These are phyloP conservation scores for Verticillium alfalfae DNA, from an alignment of 2,329 filamentous ascomycete genomes.

Conservation along the genomic window DNA sequence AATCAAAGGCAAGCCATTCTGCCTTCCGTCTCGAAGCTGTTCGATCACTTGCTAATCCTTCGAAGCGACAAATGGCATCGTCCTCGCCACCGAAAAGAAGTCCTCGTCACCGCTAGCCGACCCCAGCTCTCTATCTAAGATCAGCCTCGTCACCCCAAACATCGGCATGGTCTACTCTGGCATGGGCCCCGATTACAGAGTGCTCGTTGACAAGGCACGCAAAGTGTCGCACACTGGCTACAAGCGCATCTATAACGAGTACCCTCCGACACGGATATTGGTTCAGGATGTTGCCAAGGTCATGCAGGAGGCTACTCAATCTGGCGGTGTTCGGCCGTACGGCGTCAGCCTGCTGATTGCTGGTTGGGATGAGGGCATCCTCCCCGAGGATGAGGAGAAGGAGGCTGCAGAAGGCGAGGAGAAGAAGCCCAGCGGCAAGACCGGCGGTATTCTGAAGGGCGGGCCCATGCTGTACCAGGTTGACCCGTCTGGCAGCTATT, in stretches of 20 bases:
- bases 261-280: conserved; percentile 98
- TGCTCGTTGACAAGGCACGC: conserved; percentile 94
- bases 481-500: conserved; percentile 97
- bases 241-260: conserved; percentile 99
- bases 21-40: background rate
- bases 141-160: conserved; percentile 96
- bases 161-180: conserved; percentile 99
- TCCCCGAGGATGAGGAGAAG: conserved; percentile 69
- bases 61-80: conserved; percentile 93
- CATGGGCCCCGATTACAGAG: conserved; percentile 98
- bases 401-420: conserved; percentile 53
- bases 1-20: conserved; percentile 73
- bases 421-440: conserved; percentile 76
- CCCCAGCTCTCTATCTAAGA: conserved; percentile 89
- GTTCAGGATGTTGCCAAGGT: conserved; percentile 96
- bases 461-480: conserved; percentile 98
- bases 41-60: conserved; percentile 12
- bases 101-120: conserved; percentile 97
- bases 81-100: conserved; percentile 99
- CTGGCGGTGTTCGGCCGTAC: conserved; percentile 93
- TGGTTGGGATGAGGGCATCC: conserved; percentile 94
- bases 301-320: conserved; percentile 98
- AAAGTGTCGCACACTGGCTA: conserved; percentile 98
- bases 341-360: conserved; percentile 93
- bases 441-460: conserved; percentile 90